Evolutionary conservation across 139 green algal genomes (phyloP).

Genomic region (Chlamydomonas asymmetrica): DNA sequence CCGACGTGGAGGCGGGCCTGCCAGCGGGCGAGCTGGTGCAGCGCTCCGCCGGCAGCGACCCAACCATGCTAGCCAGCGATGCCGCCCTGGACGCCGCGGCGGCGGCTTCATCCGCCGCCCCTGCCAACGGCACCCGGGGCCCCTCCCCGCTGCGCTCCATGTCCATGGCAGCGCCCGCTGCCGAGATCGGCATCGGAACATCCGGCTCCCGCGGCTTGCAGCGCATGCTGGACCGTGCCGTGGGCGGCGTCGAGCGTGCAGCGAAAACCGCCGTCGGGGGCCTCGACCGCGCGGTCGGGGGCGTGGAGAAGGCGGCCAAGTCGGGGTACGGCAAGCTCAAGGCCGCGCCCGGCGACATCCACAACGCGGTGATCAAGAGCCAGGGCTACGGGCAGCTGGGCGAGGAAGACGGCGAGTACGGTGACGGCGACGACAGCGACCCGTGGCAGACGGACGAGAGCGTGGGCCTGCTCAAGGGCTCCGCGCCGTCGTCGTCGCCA

Average conservation of each 20-base stretch:
- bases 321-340: slow-evolving; percentile 2
- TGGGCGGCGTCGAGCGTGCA: slow-evolving; percentile 11
- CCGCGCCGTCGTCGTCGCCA: too few relatives aligned
- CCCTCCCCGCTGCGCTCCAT: neutral
- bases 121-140: neutral
- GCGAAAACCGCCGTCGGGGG: slow-evolving; percentile 5
- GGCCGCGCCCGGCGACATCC: slow-evolving; percentile 13
- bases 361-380: slow-evolving; percentile 15
- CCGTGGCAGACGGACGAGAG: too few relatives aligned
- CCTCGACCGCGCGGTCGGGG: slow-evolving; percentile 1
- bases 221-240: too few relatives aligned
- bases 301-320: slow-evolving; percentile 14
- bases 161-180: too few relatives aligned
- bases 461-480: too few relatives aligned
- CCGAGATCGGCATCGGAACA: too few relatives aligned
- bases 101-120: neutral
- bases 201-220: too few relatives aligned
- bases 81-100: too few relatives aligned
- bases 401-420: too few relatives aligned
- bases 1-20: neutral
- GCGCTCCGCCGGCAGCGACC: neutral
- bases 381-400: slow-evolving; percentile 17
- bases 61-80: too few relatives aligned
- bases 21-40: neutral
- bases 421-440: too few relatives aligned